Evolutionary conservation across 2,329 filamentous ascomycete species (phyloP).

Genomic region (Calonectria pauciramosa): DNA sequence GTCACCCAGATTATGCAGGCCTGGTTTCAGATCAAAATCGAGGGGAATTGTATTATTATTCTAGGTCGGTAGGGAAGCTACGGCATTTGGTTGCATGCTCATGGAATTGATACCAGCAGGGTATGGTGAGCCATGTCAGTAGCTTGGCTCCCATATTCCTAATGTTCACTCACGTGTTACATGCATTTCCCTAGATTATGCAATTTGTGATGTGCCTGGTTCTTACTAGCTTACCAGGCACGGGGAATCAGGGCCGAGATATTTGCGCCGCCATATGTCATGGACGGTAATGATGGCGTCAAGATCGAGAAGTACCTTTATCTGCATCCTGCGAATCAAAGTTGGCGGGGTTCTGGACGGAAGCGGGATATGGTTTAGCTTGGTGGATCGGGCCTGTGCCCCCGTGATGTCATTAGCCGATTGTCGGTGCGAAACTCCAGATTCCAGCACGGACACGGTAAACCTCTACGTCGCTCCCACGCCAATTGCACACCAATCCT

Average conservation of each 20-base stretch:
- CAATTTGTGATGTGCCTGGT: neutral
- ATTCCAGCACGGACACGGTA: constrained; percentile 5
- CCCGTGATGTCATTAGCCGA: constrained; percentile 44
- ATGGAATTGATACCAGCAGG: no score
- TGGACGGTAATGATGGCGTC: neutral
- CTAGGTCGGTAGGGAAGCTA: no score
- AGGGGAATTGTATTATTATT: neutral
- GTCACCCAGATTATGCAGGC: neutral
- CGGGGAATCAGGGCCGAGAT: neutral
- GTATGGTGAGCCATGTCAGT: neutral
- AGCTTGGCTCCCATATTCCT: neutral
- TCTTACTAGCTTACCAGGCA: neutral
- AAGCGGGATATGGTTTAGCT: constrained; percentile 18
- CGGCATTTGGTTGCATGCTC: neutral
- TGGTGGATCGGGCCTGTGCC: constrained; percentile 16
- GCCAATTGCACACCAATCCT: constrained; percentile 28
- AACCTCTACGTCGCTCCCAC: constrained; percentile 13
- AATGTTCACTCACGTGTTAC: neutral
- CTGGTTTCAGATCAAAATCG: neutral
- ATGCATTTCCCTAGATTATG: neutral
- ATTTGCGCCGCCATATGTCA: neutral
- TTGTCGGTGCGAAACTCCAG: constrained; percentile 6
- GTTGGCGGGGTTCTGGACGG: constrained; percentile 14
- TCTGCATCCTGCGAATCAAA: neutral
- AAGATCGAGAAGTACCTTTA: neutral